Evolutionary conservation across 1,139 yeast species (phyloP), one percentile per base, ranked within the genome.

Genomic region (Candida glucosophila): DNA sequence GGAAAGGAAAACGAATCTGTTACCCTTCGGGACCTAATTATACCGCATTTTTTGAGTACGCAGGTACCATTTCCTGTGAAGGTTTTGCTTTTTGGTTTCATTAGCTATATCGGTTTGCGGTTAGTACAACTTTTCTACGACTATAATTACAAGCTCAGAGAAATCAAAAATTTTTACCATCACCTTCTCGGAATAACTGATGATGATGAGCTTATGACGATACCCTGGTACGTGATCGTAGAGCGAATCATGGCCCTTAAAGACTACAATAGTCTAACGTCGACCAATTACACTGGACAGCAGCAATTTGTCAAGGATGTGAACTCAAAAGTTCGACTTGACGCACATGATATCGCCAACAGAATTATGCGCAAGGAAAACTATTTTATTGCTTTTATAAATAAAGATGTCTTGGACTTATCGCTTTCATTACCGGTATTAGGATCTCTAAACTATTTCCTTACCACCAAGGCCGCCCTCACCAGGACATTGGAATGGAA

Each of bases 401-500:
- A 86, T 53, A 82, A 77, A 39, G 76, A 82, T 35, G 58, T 88
- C 1, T 53, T 90, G 22, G 80, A 82, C 40, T 55, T 83, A 17
- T 64, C 78, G 0, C 34, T 60, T 6, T 40, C 43, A 2, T 12
- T 46, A 2, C 35, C 34, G 3, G 45, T 80, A 12, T 64, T 68
- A 2, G 38, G 67, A 5, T 80, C 81, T 3, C 32, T 45, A 10
- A 31, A 29, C 7, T 22, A 28, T 5, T 27, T 34, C 9, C 38
- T 55, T 19, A 40, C 51, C 18, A 44, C 40, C 29, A 49, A 52
- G 18, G 45, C 59, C 9, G 69, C 78, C 19, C 55, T 90, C 23
- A 88, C 98, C 0, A 77, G 80, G 37, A 85, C 95, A 2, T 56
- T 92, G 37, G 98, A 90, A 44, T 92, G 97, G 97, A 88, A 88